A percentile compares a stretch with the other conserved stretches of the same genome.
Evolutionary conservation across 2,329 filamentous ascomycete species (phyloP).

Genomic region (Pseudocercospora macadamiae): DNA sequence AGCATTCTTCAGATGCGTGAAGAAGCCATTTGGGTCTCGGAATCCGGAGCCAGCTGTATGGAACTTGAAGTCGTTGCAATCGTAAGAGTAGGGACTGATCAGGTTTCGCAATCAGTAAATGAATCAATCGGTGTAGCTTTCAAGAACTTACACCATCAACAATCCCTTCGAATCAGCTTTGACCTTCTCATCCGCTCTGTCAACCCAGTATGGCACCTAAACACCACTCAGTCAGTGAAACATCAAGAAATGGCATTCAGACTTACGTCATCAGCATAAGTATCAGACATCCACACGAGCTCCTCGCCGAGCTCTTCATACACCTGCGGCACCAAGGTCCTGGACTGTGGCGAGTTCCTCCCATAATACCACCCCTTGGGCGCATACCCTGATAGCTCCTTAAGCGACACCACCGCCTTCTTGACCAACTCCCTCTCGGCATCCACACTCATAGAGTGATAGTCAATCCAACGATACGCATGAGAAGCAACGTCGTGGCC

Average conservation of each 20-base stretch:
- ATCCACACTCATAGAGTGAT: conserved; percentile 50
- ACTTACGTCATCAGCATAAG: conserved; percentile 55
- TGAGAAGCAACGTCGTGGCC: conserved; percentile 57
- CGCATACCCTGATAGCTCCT: conserved; percentile 49
- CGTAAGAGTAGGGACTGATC: conserved; percentile 42
- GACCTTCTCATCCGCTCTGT: conserved; percentile 53
- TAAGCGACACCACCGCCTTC: conserved; percentile 46
- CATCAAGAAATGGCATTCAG: background rate
- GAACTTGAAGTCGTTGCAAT: conserved; percentile 59
- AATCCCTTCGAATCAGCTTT: conserved; percentile 48
- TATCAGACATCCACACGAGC: conserved; percentile 56
- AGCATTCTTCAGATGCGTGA: conserved; percentile 53
- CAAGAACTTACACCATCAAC: conserved; percentile 48
- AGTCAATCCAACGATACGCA: conserved; percentile 57
- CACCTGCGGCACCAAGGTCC: conserved; percentile 53
- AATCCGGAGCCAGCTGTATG: conserved; percentile 49
- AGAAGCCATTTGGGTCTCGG: conserved; percentile 50
- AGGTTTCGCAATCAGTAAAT: background rate
- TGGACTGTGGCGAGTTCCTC: conserved; percentile 48
- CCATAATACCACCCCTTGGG: conserved; percentile 58
- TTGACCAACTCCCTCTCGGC: conserved; percentile 54
- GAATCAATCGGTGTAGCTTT: background rate
- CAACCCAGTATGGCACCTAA: conserved; percentile 57
- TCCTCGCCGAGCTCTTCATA: conserved; percentile 58
- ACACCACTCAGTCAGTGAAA: background rate